These are phyloP conservation scores for Gossypium longicalyx DNA, from an alignment of 345 rosid genomes.

Conservation along the genomic window DNA sequence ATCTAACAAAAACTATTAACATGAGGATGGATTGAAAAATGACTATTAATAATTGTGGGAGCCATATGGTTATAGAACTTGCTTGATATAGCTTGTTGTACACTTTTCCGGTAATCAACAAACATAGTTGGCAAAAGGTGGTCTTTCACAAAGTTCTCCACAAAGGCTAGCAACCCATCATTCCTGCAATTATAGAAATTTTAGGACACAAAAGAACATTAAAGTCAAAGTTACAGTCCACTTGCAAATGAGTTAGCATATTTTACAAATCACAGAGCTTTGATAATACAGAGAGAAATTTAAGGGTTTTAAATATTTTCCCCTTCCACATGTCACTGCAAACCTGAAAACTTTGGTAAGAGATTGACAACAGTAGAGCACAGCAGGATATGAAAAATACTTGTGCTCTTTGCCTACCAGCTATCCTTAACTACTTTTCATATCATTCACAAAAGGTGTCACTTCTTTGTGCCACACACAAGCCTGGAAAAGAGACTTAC, in stretches of 20 bases:
- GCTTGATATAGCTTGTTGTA: conserved; percentile 99
- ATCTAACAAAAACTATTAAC: neutral
- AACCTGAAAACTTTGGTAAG: conserved; percentile 6
- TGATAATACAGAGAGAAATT: neutral
- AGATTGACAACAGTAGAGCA: neutral
- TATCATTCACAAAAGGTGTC: neutral
- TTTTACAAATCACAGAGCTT: neutral
- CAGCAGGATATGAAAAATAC: no score
- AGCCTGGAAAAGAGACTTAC: conserved; percentile 45
- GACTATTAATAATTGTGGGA: neutral
- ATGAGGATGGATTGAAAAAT: neutral
- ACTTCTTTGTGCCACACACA: conserved; percentile 6
- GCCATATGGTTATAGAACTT: conserved; percentile 31
- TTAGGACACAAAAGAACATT: neutral
- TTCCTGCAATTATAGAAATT: conserved; percentile 47
- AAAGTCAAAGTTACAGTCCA: conserved; percentile 7
- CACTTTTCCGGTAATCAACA: conserved; percentile 95
- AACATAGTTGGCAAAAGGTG: conserved; percentile 95
- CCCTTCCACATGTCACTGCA: conserved; percentile 6
- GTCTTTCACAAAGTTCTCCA: conserved; percentile 97
- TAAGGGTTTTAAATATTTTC: neutral
- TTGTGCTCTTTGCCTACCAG: neutral
- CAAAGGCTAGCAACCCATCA: conserved; percentile 91
- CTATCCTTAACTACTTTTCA: neutral
- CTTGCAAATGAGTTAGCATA: conserved; percentile 2